phyloP scores from a whole-genome alignment of 140 eudicot genomes.

The Flaveria floridana region DNA sequence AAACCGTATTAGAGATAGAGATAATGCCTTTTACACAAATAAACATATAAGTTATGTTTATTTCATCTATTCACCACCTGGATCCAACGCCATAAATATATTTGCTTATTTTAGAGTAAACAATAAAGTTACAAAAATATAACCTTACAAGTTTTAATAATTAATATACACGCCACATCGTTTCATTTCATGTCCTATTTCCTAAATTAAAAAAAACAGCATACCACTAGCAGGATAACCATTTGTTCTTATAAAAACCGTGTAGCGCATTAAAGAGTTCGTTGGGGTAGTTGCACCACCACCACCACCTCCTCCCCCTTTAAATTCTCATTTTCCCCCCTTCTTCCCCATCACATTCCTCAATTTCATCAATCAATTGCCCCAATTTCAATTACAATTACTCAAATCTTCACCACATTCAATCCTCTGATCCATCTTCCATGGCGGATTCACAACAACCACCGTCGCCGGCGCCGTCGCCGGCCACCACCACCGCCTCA shows the following conservation, averaged over 20 bases:
- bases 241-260: slow-evolving; percentile 12
- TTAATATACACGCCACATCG: too few relatives aligned
- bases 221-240: too few relatives aligned
- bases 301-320: slow-evolving; percentile 22
- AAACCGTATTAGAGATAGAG: neutral
- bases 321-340: slow-evolving; percentile 31
- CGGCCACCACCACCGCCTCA: neutral
- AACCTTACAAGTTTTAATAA: too few relatives aligned
- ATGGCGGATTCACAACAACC: slow-evolving; percentile 22
- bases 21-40: too few relatives aligned
- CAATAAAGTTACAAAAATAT: too few relatives aligned
- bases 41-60: too few relatives aligned
- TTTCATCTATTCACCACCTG: too few relatives aligned
- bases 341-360: slow-evolving; percentile 8
- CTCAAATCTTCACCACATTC: too few relatives aligned
- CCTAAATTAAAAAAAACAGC: too few relatives aligned
- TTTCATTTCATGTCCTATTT: too few relatives aligned
- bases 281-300: slow-evolving; percentile 65
- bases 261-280: slow-evolving; percentile 50
- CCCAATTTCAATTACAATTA: neutral
- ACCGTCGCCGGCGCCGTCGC: neutral
- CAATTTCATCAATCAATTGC: neutral
- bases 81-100: too few relatives aligned
- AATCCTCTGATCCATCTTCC: neutral
- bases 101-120: too few relatives aligned